phyloP scores from a whole-genome alignment of 177 flowering plant genomes.

The Tripterygium wilfordii region DNA sequence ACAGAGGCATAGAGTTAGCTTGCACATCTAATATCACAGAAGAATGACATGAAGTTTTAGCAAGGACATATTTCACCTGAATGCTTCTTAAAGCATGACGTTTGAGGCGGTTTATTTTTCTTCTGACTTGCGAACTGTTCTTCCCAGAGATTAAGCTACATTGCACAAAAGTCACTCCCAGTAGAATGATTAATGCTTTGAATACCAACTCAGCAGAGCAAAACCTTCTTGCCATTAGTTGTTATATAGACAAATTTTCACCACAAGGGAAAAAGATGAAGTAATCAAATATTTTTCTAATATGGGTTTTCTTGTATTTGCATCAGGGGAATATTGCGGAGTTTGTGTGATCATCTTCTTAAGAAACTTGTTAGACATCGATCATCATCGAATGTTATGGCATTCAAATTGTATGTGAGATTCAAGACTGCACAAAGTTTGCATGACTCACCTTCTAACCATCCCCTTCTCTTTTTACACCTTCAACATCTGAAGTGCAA shows the following conservation, averaged over 20 bases:
- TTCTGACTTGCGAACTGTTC: constrained; percentile 11
- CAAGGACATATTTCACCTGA: constrained; percentile 9
- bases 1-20: too few relatives aligned
- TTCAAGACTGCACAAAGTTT: constrained; percentile 2
- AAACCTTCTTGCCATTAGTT: neutral
- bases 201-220: constrained; percentile 1
- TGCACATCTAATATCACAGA: too few relatives aligned
- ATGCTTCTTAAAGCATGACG: constrained; percentile 31
- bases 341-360: too few relatives aligned
- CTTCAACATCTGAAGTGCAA: neutral
- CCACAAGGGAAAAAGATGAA: too few relatives aligned
- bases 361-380: too few relatives aligned
- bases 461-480: constrained; percentile 7
- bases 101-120: constrained; percentile 9
- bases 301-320: too few relatives aligned
- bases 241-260: neutral
- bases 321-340: too few relatives aligned
- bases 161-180: constrained; percentile 6
- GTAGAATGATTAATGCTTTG: constrained; percentile 3
- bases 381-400: too few relatives aligned
- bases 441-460: constrained; percentile 22
- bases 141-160: constrained; percentile 2
- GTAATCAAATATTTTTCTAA: too few relatives aligned
- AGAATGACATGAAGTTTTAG: too few relatives aligned
- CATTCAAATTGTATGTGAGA: neutral